Evolutionary conservation across 1,284 basidiomycete genomes (phyloP).

Genomic region (Tilletiaria anomala): DNA sequence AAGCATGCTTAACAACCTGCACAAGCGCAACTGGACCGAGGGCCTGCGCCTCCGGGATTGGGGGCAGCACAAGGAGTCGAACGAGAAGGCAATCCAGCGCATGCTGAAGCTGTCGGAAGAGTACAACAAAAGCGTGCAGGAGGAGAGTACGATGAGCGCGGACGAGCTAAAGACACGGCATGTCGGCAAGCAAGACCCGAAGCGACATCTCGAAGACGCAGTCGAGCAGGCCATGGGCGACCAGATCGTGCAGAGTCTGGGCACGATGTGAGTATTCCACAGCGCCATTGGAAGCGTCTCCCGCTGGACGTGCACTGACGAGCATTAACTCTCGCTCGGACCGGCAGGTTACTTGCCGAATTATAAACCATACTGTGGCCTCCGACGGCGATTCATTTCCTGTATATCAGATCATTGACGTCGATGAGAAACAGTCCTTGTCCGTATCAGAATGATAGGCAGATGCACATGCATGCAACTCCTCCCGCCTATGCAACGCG

Average conservation of each 20-base stretch:
- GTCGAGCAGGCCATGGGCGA: constrained; percentile 38
- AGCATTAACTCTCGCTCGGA: too few species aligned
- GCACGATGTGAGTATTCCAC: constrained; percentile 25
- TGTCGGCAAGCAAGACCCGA: constrained; percentile 39
- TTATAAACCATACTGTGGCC: too few species aligned
- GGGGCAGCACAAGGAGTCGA: constrained; percentile 34
- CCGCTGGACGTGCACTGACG: too few species aligned
- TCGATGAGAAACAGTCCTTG: too few species aligned
- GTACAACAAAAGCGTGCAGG: constrained; percentile 39
- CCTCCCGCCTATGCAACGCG: too few species aligned
- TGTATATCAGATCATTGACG: too few species aligned
- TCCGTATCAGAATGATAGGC: too few species aligned
- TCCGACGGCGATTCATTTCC: too few species aligned
- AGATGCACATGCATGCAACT: too few species aligned
- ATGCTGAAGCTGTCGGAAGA: constrained; percentile 35
- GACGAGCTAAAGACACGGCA: constrained; percentile 38
- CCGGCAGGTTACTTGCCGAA: too few species aligned
- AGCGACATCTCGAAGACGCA: constrained; percentile 37
- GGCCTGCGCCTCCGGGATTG: constrained; percentile 34
- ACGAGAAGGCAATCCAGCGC: constrained; percentile 29
- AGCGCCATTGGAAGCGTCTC: too few species aligned
- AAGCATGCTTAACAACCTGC: constrained; percentile 38
- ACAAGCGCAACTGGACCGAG: constrained; percentile 38
- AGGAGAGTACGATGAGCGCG: constrained; percentile 28
- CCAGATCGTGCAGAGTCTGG: constrained; percentile 36